phyloP scores from a whole-genome alignment of 768 basidiomycete genomes.

The Mycena epipterygia region DNA sequence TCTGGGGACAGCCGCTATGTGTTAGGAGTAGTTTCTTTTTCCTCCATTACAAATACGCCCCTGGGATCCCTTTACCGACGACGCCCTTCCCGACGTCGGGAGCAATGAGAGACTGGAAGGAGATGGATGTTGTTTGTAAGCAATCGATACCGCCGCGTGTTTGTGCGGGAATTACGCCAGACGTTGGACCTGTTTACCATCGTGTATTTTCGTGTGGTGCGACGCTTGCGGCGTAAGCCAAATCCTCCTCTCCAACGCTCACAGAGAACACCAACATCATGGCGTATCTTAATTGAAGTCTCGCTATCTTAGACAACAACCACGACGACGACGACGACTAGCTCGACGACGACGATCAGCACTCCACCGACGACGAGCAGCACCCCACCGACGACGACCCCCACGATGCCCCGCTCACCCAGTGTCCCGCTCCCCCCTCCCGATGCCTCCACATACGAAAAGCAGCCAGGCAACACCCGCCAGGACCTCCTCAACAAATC shows the following conservation, averaged over 20 bases:
- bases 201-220: too few relatives aligned
- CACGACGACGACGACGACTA: background rate
- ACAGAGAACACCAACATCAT: too few relatives aligned
- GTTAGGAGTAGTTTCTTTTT: too few relatives aligned
- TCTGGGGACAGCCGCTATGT: too few relatives aligned
- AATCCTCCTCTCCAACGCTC: background rate
- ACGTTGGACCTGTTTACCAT: background rate
- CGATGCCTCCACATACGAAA: constrained; percentile 27
- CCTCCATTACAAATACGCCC: too few relatives aligned
- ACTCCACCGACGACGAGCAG: background rate
- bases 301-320: background rate
- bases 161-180: constrained; percentile 21
- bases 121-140: too few relatives aligned
- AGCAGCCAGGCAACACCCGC: constrained; percentile 32
- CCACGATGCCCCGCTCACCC: constrained; percentile 4
- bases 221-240: background rate
- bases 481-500: constrained; percentile 26
- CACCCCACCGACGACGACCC: background rate
- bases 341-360: background rate
- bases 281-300: background rate
- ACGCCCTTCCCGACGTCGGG: too few relatives aligned
- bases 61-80: too few relatives aligned
- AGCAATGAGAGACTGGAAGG: too few relatives aligned
- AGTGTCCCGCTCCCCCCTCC: constrained; percentile 34
- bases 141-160: background rate